Conservation (phyloP, 352 stramenopile species). For the Bremia lactucae region DNA sequence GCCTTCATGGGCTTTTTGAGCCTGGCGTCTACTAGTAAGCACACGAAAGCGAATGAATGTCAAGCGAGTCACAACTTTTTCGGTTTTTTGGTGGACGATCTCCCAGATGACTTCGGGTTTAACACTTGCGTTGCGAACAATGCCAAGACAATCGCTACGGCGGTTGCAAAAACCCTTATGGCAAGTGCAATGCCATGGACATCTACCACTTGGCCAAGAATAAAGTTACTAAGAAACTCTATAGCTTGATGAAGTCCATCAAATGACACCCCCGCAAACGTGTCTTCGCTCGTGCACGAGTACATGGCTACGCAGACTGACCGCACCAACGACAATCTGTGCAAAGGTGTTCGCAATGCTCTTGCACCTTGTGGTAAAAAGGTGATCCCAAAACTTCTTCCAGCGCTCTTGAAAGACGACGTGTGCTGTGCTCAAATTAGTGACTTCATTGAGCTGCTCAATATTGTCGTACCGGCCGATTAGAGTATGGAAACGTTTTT, state of each 20-base stretch:
- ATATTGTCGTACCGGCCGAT: constrained; percentile 31
- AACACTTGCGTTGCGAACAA: constrained; percentile 49
- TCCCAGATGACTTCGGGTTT: constrained; percentile 30
- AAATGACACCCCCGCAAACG: constrained; percentile 18
- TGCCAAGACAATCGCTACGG: constrained; percentile 14
- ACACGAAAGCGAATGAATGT: too few species aligned
- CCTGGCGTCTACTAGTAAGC: too few species aligned
- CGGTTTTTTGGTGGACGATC: constrained; percentile 18
- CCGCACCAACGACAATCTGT: constrained; percentile 32
- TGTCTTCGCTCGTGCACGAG: constrained; percentile 34
- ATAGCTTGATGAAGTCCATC: constrained; percentile 25
- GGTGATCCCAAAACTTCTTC: constrained; percentile 24
- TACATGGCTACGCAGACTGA: constrained; percentile 28
- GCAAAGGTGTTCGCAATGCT: constrained; percentile 25
- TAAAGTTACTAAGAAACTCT: constrained; percentile 15
- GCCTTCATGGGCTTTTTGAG: too few species aligned
- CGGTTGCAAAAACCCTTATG: constrained; percentile 20
- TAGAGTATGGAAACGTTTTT: constrained; percentile 30
- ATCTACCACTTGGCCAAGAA: constrained; percentile 28
- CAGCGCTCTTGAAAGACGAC: constrained; percentile 26
- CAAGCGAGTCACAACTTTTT: too few species aligned
- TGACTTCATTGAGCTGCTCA: constrained; percentile 40
- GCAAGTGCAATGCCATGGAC: constrained; percentile 27
- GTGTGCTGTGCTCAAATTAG: constrained; percentile 37
- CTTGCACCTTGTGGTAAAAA: constrained; percentile 31